Evolutionary conservation across 352 stramenopile species (phyloP).

Genomic region (Phytopythium mirpurense): DNA sequence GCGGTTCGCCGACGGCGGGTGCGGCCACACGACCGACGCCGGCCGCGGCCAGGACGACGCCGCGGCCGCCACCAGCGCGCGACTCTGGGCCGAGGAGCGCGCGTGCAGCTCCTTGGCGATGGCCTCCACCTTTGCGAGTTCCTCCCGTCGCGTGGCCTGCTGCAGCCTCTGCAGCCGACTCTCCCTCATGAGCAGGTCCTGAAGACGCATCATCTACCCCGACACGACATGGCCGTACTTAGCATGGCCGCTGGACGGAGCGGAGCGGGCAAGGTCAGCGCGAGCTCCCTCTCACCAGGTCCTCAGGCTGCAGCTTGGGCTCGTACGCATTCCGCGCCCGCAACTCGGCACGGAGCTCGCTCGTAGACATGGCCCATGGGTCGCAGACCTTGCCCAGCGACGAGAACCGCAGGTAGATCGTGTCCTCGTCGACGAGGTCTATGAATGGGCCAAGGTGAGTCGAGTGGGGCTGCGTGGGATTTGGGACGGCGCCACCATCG

Average conservation of each 20-base stretch:
- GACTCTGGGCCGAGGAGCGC: conserved; percentile 18
- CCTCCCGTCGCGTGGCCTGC: conserved; percentile 51
- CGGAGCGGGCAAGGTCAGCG: not conserved
- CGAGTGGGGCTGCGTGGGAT: not conserved
- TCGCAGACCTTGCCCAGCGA: conserved; percentile 62
- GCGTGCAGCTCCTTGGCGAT: conserved; percentile 53
- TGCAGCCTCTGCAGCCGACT: conserved; percentile 62
- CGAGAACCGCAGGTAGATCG: conserved; percentile 63
- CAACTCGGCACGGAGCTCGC: conserved; percentile 56
- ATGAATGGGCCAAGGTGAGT: not conserved
- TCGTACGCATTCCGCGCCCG: conserved; percentile 53
- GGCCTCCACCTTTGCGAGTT: conserved; percentile 31
- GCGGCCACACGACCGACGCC: conserved; percentile 50
- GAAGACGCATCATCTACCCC: conserved; percentile 49
- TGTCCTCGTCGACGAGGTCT: conserved; percentile 70
- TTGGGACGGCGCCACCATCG: no score
- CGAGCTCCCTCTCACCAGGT: conserved; percentile 34
- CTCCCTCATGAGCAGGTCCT: conserved; percentile 56
- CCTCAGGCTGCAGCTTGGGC: conserved; percentile 55
- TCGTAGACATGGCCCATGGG: conserved; percentile 75
- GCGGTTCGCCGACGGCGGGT: conserved; percentile 39
- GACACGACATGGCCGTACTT: not conserved
- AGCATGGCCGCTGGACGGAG: not conserved
- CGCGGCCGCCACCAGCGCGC: not conserved
- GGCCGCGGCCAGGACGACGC: conserved; percentile 18